Conservation (phyloP, 345 rosid genomes). For the Nephelium lappaceum region DNA sequence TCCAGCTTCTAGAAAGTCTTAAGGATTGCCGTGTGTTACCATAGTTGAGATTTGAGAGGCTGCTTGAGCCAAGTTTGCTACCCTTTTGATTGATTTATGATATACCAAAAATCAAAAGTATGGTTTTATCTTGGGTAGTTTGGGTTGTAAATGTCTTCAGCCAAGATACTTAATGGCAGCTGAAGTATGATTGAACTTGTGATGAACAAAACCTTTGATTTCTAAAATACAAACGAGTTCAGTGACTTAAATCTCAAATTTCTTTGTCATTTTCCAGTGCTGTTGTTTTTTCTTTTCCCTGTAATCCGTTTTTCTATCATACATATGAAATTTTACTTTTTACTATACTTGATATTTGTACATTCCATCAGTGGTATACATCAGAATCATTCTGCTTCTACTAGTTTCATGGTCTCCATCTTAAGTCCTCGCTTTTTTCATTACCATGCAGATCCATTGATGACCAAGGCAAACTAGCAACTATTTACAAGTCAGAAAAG, state of each 20-base stretch:
- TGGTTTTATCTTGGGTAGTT: not conserved
- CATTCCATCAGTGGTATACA: not conserved
- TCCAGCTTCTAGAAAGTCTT: not conserved
- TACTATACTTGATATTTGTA: not conserved
- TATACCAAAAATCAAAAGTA: not conserved
- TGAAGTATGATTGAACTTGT: not conserved
- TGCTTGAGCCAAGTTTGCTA: not conserved
- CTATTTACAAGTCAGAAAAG: constrained; percentile 71
- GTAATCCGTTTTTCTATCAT: not conserved
- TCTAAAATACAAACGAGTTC: not conserved
- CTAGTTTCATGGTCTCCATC: not conserved
- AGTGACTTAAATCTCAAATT: not conserved
- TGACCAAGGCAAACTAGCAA: constrained; percentile 63
- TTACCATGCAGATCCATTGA: constrained; percentile 49
- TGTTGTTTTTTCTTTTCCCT: not conserved
- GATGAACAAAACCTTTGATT: not conserved
- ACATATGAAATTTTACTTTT: not conserved
- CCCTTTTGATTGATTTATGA: not conserved
- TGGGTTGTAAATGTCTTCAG: not conserved
- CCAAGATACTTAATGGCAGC: not conserved
- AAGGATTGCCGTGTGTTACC: not conserved
- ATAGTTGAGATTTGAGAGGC: not conserved
- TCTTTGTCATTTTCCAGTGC: not conserved
- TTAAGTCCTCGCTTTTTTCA: not conserved
- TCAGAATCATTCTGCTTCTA: not conserved